Evolutionary conservation across 495 filamentous ascomycete species (phyloP).

Genomic region (Hypomontagnella submonticulosa): DNA sequence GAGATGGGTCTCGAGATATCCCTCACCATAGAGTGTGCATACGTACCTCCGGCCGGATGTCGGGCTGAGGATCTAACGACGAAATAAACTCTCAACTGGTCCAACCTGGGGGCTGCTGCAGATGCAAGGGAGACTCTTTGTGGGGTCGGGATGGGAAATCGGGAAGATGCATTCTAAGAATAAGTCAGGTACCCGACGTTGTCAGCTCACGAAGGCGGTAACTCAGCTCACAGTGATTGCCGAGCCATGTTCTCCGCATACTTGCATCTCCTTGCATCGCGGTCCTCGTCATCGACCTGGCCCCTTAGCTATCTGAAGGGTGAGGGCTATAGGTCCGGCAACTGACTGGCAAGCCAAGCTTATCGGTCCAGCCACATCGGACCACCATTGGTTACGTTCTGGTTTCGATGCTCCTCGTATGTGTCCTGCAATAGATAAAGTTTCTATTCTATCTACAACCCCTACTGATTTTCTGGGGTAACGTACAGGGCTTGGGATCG

Average conservation of each 20-base stretch:
- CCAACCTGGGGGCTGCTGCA: neutral
- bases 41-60: neutral
- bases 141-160: slow-evolving; percentile 18
- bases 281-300: neutral
- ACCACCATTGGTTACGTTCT: neutral
- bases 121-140: neutral
- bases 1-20: too few relatives aligned
- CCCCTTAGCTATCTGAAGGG: neutral
- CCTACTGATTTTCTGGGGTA: slow-evolving; percentile 17
- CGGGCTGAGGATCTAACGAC: neutral
- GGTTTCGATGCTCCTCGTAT: neutral
- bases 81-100: slow-evolving; percentile 12
- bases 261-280: neutral
- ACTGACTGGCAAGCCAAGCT: neutral
- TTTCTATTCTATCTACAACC: slow-evolving; percentile 5
- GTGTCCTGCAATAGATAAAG: slow-evolving; percentile 20
- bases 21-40: too few relatives aligned
- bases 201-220: neutral
- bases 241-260: neutral
- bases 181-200: neutral
- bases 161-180: slow-evolving; percentile 16
- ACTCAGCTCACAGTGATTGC: neutral
- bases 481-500: slow-evolving; percentile 8
- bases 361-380: neutral
- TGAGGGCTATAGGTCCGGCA: neutral